These are phyloP conservation scores for Ustilago bromivora DNA, from an alignment of 1,284 basidiomycete genomes.

Conservation along the genomic window DNA sequence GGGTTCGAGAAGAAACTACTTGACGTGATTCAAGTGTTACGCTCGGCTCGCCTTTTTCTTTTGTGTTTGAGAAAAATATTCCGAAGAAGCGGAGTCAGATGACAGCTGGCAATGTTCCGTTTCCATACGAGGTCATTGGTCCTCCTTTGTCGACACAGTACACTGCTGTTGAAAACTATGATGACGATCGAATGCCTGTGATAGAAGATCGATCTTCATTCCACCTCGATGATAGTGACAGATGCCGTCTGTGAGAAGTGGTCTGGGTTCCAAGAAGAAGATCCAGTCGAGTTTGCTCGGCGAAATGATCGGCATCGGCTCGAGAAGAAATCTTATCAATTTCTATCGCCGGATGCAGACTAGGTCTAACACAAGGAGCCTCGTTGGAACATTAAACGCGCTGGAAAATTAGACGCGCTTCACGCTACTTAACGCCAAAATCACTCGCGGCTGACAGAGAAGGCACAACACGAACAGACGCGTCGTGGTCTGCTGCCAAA, in stretches of 20 bases:
- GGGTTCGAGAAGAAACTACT: slow-evolving; percentile 9
- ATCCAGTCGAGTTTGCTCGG: not conserved
- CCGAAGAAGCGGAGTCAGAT: slow-evolving; percentile 22
- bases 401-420: slow-evolving; percentile 10
- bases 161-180: too few relatives aligned
- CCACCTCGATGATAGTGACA: too few relatives aligned
- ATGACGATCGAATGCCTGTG: not conserved
- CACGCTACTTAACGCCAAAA: slow-evolving; percentile 27
- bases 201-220: too few relatives aligned
- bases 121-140: slow-evolving; percentile 4
- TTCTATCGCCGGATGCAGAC: not conserved
- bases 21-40: not conserved
- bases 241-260: too few relatives aligned
- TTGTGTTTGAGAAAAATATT: slow-evolving; percentile 4
- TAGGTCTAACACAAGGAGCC: slow-evolving; percentile 3
- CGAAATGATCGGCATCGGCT: slow-evolving; percentile 8
- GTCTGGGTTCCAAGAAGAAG: not conserved
- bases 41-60: slow-evolving; percentile 18
- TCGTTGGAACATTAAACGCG: too few relatives aligned
- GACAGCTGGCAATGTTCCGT: slow-evolving; percentile 20
- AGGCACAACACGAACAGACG: slow-evolving; percentile 9
- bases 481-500: slow-evolving; percentile 11
- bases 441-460: not conserved
- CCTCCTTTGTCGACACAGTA: too few relatives aligned
- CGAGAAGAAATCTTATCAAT: not conserved